A percentile compares a stretch with the other conserved stretches of the same genome.
Conservation (phyloP, 768 basidiomycete species). For the Suillus lakei region DNA sequence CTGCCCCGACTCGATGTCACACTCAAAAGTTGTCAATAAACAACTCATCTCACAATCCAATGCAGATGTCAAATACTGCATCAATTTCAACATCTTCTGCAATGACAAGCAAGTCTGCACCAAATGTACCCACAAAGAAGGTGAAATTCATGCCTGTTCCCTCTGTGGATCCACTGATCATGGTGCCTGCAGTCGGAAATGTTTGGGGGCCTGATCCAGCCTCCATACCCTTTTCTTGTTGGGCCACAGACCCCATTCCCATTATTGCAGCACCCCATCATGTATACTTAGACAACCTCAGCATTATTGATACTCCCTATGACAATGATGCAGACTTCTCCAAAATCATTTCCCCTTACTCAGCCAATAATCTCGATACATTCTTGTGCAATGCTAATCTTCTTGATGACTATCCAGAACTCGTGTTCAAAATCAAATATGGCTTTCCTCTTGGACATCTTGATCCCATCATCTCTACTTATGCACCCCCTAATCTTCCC, state of each 20-base stretch:
- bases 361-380: background rate
- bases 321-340: background rate
- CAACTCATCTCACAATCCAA: background rate
- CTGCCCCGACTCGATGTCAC: background rate
- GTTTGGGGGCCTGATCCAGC: background rate
- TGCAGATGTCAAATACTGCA: background rate
- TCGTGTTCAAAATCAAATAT: conserved; percentile 9
- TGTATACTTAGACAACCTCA: background rate
- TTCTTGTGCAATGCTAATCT: background rate
- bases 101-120: background rate
- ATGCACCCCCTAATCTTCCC: conserved; percentile 15
- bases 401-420: background rate
- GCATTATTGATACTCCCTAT: background rate
- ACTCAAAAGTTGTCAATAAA: background rate
- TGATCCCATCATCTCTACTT: conserved; percentile 9
- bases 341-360: background rate
- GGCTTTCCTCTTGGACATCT: conserved; percentile 18
- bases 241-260: background rate
- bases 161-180: background rate
- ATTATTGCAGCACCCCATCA: background rate
- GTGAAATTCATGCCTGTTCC: background rate
- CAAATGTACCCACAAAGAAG: background rate
- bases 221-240: background rate
- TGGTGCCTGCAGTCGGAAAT: background rate
- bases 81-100: background rate